Percentiles rank a stretch among this genome's conserved stretches.
Conservation (phyloP, 73 alveolate species). For the Stentor roeselii region DNA sequence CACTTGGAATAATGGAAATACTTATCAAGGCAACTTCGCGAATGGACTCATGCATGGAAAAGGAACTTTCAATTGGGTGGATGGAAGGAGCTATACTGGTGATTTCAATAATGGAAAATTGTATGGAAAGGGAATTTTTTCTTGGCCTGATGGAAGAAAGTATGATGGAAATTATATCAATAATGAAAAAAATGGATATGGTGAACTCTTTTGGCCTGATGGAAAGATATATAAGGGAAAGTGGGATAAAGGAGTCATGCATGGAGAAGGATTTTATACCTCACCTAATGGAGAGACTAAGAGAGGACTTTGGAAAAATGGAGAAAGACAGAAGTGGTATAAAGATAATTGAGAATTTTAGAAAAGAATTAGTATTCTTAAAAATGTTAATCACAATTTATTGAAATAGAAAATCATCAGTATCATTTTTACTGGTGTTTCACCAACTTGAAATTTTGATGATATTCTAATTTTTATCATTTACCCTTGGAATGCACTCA, state of each 20-base stretch:
- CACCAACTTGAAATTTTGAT: too few relatives aligned
- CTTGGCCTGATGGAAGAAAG: slow-evolving; percentile 77
- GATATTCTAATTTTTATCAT: too few relatives aligned
- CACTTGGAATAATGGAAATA: slow-evolving; percentile 41
- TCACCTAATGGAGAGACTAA: slow-evolving; percentile 38
- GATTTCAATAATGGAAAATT: slow-evolving; percentile 56
- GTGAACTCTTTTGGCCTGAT: slow-evolving; percentile 32
- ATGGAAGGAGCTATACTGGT: slow-evolving; percentile 73
- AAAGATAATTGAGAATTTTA: slow-evolving; percentile 20
- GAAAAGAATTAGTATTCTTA: too few relatives aligned
- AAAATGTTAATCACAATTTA: not conserved
- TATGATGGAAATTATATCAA: slow-evolving; percentile 55
- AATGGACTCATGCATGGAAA: slow-evolving; percentile 54
- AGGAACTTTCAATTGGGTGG: slow-evolving; percentile 67
- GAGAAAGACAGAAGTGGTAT: slow-evolving; percentile 43
- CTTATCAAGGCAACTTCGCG: slow-evolving; percentile 48
- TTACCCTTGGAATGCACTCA: too few relatives aligned
- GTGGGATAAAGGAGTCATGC: slow-evolving; percentile 56
- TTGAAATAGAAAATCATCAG: too few relatives aligned
- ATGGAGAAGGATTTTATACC: slow-evolving; percentile 56
- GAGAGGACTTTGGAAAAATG: slow-evolving; percentile 51
- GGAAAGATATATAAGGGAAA: slow-evolving; percentile 51
- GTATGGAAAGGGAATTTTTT: slow-evolving; percentile 78
- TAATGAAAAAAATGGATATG: slow-evolving; percentile 59
- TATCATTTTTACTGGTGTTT: too few relatives aligned